phyloP scores from a whole-genome alignment of 768 basidiomycete species.

The Gyrodon lividus region DNA sequence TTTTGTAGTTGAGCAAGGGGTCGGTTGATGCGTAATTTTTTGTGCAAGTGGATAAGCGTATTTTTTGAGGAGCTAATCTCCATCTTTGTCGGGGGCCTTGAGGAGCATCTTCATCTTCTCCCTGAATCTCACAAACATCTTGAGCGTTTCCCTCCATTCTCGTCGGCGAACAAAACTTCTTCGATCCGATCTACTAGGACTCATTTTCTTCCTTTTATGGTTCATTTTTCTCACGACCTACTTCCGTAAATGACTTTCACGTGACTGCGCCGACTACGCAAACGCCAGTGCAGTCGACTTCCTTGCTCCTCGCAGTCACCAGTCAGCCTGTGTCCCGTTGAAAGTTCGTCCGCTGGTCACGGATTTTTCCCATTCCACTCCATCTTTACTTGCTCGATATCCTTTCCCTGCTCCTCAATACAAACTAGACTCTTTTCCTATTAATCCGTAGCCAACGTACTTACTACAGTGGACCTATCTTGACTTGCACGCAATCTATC shows the following conservation, averaged over 20 bases:
- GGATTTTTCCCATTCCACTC: not conserved
- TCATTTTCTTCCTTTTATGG: not conserved
- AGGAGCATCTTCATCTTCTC: not conserved
- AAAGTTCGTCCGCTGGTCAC: not conserved
- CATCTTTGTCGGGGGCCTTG: constrained; percentile 18
- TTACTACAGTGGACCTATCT: no score
- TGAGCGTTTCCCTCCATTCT: constrained; percentile 9
- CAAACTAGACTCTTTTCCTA: no score
- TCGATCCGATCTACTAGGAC: constrained; percentile 26
- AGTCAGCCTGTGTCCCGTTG: not conserved
- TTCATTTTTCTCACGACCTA: not conserved
- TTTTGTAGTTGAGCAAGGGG: not conserved
- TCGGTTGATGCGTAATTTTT: not conserved
- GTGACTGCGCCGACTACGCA: not conserved
- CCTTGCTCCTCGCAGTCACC: not conserved
- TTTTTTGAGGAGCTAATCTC: constrained; percentile 9
- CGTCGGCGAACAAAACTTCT: constrained; percentile 14
- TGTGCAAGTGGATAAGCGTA: not conserved
- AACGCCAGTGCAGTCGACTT: no score
- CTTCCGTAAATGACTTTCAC: not conserved
- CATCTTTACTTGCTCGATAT: no score
- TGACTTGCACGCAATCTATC: not conserved
- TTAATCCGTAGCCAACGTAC: no score
- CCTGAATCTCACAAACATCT: not conserved
- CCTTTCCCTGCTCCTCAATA: no score